phyloP scores from a whole-genome alignment of 139 green algal species.

The Nannochloris sp. region DNA sequence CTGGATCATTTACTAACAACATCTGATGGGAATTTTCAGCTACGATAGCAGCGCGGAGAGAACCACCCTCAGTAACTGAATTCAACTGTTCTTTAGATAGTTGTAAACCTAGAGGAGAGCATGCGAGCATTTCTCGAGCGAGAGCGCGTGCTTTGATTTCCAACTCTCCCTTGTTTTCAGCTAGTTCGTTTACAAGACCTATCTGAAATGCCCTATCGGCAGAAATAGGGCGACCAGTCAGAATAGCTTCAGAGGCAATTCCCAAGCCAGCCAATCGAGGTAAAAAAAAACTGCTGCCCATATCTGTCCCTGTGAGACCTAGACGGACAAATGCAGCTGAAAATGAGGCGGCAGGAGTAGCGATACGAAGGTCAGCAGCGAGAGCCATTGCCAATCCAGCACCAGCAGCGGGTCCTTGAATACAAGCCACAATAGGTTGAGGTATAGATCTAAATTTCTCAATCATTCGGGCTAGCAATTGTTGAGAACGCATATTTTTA shows the following conservation, averaged over 20 bases:
- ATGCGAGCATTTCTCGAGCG: constrained; percentile 12
- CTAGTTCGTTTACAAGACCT: constrained; percentile 27
- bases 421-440: not conserved
- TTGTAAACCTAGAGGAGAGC: not conserved
- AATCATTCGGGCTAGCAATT: constrained; percentile 27
- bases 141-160: not conserved
- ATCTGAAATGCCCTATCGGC: constrained; percentile 14
- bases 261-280: constrained; percentile 17
- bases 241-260: constrained; percentile 18
- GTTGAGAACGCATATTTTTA: constrained; percentile 21
- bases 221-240: constrained; percentile 19
- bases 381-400: constrained; percentile 20
- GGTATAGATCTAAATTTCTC: constrained; percentile 18
- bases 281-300: constrained; percentile 27
- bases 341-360: constrained; percentile 3
- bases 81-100: constrained; percentile 35
- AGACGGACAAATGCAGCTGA: constrained; percentile 21
- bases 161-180: not conserved
- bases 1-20: constrained; percentile 20
- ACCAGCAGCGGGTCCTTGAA: constrained; percentile 12
- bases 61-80: not conserved
- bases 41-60: constrained; percentile 7
- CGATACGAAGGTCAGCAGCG: constrained; percentile 20
- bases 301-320: constrained; percentile 25
- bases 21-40: constrained; percentile 27